Evolutionary conservation across 805 yeast genomes (phyloP), one percentile per base, ranked within the genome.

Genomic region (Starmerella sirachaensis): DNA sequence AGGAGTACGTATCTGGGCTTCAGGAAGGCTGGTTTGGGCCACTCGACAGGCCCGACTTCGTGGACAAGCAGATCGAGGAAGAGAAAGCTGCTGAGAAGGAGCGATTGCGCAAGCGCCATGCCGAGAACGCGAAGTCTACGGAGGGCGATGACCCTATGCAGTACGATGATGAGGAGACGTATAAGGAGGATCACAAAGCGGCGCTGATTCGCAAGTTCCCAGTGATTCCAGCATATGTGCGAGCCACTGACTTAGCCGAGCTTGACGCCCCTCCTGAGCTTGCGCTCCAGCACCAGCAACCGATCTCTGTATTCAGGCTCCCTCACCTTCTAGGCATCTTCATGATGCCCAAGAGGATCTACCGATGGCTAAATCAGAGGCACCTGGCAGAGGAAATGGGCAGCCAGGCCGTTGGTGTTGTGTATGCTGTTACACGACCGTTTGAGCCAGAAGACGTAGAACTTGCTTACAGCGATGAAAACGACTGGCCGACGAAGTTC

Each of bases 11-110:
- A 37, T 68, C 70, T 30, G 99, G 99, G 8, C 56, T 91, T 9
- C 95, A 91, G 50, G 98, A 91, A 62, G 98, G 98, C 5, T 67
- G 91, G 55, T 60, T 91, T 31, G 98, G 98, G 0, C 97, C 97
- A 2, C 62, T 88, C 41, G 84, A 71, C 12, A 58, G 63, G 39
- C 74, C 78, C 5, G 51, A 47, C 8, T 45, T 44, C 4, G 59
- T 51, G 10, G 52, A 42, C n/a, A 47, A 45, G 18, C 18, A 27
- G 45, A 14, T 46, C 10, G 44, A 40, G 18, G 33, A 22, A 13
- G 39, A 40, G 16, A 52, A 45, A 17, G 35, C 38, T 8, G 40
- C 25, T 18, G 45, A 37, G 20, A 22, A 24, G 17, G 39, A 18
- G 48, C 31, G 41, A 20, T 33, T 38, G 29, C 10, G 31, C 28